phyloP scores from a whole-genome alignment of 177 flowering plant species.

The Vitis hybrid region DNA sequence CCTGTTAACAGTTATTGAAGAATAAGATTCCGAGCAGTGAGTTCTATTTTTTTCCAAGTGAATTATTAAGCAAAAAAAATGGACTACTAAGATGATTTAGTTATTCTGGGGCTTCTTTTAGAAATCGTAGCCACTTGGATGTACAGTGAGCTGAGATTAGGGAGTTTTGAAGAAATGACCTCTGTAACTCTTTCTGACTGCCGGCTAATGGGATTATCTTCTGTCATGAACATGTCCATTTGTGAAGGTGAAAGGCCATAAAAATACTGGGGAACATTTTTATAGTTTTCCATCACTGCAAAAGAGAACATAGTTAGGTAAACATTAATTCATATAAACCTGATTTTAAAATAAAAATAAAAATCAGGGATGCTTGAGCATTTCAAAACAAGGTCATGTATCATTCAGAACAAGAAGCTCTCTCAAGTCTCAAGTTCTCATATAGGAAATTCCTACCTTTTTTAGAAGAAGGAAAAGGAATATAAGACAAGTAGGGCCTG shows the following conservation, averaged over 20 bases:
- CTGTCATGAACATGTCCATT: slow-evolving; percentile 92
- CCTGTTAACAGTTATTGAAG: slow-evolving; percentile 37
- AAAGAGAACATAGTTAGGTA: slow-evolving; percentile 6
- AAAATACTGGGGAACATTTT: slow-evolving; percentile 66
- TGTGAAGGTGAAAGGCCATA: slow-evolving; percentile 84
- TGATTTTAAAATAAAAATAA: background rate
- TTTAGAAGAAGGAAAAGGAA: too few relatives aligned
- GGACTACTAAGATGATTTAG: background rate
- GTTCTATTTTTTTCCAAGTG: background rate
- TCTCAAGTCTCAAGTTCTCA: background rate
- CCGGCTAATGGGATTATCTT: slow-evolving; percentile 61
- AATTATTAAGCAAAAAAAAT: background rate
- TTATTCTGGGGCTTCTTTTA: too few relatives aligned
- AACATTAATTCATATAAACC: background rate
- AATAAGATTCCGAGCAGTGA: background rate
- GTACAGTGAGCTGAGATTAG: background rate
- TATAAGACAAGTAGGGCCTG: too few relatives aligned
- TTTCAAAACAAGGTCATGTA: background rate
- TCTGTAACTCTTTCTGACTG: slow-evolving; percentile 67
- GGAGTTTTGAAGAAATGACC: slow-evolving; percentile 27
- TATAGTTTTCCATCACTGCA: slow-evolving; percentile 83
- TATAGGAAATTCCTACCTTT: background rate
- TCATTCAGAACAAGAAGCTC: background rate
- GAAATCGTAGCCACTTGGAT: background rate
- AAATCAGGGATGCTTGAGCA: background rate